Percentiles rank a stretch among this genome's conserved stretches.
Conservation (phyloP, 495 filamentous ascomycete genomes). For the Penicillium chermesinum region DNA sequence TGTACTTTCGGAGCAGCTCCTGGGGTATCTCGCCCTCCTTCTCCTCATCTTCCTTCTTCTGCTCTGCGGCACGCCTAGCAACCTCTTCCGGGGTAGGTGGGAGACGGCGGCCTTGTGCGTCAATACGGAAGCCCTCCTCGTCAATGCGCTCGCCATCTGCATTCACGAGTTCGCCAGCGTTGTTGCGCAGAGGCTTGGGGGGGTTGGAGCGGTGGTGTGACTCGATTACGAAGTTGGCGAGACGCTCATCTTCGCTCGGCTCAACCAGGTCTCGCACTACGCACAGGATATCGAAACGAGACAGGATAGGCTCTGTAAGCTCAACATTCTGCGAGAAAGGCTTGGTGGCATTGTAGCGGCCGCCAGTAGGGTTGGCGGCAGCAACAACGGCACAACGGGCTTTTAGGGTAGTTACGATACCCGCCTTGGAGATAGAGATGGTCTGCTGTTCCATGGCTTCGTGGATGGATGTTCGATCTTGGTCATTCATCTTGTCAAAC, state of each 20-base stretch:
- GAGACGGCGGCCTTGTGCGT: constrained; percentile 30
- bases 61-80: constrained; percentile 30
- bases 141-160: constrained; percentile 50
- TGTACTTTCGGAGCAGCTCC: constrained; percentile 92
- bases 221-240: constrained; percentile 91
- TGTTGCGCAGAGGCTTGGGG: constrained; percentile 46
- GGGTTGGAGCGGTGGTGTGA: constrained; percentile 91
- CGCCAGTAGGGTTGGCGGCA: constrained; percentile 93
- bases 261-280: constrained; percentile 98
- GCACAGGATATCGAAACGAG: constrained; percentile 97
- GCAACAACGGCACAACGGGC: constrained; percentile 97
- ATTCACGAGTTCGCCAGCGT: constrained; percentile 57
- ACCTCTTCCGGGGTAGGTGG: constrained; percentile 33
- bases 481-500: constrained; percentile 99
- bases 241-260: constrained; percentile 86
- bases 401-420: constrained; percentile 96
- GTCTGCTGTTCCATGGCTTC: constrained; percentile 99
- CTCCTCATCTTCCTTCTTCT: constrained; percentile 48
- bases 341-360: constrained; percentile 93
- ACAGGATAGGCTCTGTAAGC: constrained; percentile 94
- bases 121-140: constrained; percentile 41
- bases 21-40: constrained; percentile 82
- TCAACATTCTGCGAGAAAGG: constrained; percentile 95
- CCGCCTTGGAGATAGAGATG: constrained; percentile 99
- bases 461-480: constrained; percentile 96